Conservation (phyloP, 2,329 filamentous ascomycete species). For the Diaporthe sp. region DNA sequence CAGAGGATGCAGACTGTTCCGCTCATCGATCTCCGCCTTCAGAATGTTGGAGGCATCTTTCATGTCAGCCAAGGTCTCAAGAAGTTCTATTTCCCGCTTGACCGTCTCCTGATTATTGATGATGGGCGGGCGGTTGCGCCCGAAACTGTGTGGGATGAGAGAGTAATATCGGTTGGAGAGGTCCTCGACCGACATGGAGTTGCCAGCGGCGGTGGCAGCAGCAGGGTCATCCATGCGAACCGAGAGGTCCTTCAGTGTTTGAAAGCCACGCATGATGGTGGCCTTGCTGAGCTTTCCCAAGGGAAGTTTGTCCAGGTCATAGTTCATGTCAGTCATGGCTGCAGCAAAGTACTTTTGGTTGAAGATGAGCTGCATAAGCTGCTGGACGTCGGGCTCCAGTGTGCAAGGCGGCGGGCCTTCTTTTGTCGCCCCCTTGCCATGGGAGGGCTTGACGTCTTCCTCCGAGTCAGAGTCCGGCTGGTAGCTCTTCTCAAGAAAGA, state of each 20-base stretch:
- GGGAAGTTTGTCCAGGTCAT: constrained; percentile 82
- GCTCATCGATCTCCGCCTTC: constrained; percentile 71
- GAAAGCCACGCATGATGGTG: constrained; percentile 82
- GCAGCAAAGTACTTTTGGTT: constrained; percentile 79
- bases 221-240: constrained; percentile 71
- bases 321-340: constrained; percentile 77
- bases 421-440: constrained; percentile 49
- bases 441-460: constrained; percentile 58
- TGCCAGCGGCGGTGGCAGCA: constrained; percentile 59
- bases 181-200: constrained; percentile 63
- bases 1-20: constrained; percentile 71
- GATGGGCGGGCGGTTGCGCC: constrained; percentile 79
- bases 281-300: constrained; percentile 86
- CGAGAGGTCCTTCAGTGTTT: constrained; percentile 81
- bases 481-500: constrained; percentile 85
- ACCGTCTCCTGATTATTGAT: constrained; percentile 70
- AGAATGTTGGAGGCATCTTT: constrained; percentile 85
- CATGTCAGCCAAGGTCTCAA: constrained; percentile 88
- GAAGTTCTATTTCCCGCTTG: constrained; percentile 82
- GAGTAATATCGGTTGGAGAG: constrained; percentile 87
- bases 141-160: constrained; percentile 85
- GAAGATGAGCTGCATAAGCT: constrained; percentile 86
- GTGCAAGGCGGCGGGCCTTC: constrained; percentile 64
- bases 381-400: constrained; percentile 72
- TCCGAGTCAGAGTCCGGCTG: constrained; percentile 76